Conservation (phyloP, 805 yeast species). For the Ascoidea rubescens region DNA sequence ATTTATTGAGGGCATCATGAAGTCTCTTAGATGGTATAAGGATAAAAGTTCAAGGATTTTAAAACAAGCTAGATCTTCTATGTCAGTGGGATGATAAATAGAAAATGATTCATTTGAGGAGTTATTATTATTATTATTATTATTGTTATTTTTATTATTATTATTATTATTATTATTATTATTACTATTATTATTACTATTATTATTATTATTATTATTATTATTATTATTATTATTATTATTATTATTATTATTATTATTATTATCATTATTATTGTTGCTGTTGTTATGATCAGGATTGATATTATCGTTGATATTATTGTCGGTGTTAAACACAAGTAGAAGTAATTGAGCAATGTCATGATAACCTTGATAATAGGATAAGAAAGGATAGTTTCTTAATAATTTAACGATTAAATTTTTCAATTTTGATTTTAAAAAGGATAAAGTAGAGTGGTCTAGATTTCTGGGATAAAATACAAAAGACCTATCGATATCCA, state of each 20-base stretch:
- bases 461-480: constrained; percentile 21
- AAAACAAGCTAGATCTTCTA: constrained; percentile 18
- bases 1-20: constrained; percentile 59
- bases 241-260: not conserved
- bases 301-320: not conserved
- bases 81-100: constrained; percentile 49
- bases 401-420: constrained; percentile 39
- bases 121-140: constrained; percentile 63
- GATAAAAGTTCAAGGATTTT: constrained; percentile 41
- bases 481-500: constrained; percentile 70
- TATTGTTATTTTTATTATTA: constrained; percentile 58
- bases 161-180: constrained; percentile 7
- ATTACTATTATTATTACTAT: not conserved
- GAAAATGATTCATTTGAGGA: constrained; percentile 49
- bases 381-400: constrained; percentile 42
- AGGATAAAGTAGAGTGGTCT: constrained; percentile 10
- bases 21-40: constrained; percentile 60
- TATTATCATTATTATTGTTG: not conserved
- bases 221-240: constrained; percentile 43
- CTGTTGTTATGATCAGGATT: not conserved
- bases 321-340: constrained; percentile 26
- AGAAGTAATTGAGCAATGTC: constrained; percentile 65
- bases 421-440: constrained; percentile 12
- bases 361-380: constrained; percentile 89
- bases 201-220: constrained; percentile 26